These are phyloP conservation scores for Platismatia glauca DNA, from an alignment of 495 filamentous ascomycete species.

Conservation along the genomic window DNA sequence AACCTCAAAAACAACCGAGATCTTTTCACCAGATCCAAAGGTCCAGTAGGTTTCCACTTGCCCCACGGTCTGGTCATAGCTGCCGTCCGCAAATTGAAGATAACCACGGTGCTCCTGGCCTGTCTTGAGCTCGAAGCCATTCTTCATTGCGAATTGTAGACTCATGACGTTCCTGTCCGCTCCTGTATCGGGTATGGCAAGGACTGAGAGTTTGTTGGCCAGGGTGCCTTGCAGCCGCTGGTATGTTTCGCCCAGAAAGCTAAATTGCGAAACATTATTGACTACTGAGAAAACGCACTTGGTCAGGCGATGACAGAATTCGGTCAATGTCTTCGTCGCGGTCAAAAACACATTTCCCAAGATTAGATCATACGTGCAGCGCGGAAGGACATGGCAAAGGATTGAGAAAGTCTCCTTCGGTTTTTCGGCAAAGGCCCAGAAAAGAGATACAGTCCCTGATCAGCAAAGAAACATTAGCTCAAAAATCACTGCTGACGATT, in stretches of 20 bases:
- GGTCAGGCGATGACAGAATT: not conserved
- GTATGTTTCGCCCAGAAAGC: not conserved
- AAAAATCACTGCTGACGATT: not conserved
- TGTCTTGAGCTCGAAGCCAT: not conserved
- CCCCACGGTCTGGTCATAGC: not conserved
- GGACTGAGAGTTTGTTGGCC: slow-evolving; percentile 19
- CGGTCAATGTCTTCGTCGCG: not conserved
- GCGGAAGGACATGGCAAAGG: not conserved
- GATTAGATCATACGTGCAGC: not conserved
- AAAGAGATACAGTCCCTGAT: not conserved
- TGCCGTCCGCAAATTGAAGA: not conserved
- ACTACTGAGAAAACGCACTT: not conserved
- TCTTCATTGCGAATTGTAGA: not conserved
- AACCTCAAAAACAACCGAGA: not conserved
- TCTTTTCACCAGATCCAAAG: not conserved
- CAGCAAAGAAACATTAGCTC: not conserved
- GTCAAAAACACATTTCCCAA: not conserved
- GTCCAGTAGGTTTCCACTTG: not conserved
- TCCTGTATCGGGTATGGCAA: slow-evolving; percentile 11
- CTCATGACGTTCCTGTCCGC: not conserved
- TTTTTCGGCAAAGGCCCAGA: not conserved
- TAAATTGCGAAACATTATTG: not conserved
- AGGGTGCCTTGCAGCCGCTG: not conserved
- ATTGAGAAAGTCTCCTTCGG: not conserved
- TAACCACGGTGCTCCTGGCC: not conserved